Percentiles rank a stretch among this genome's conserved stretches.
These are phyloP conservation scores for Cryptococcus sp. DNA, from an alignment of 1,284 basidiomycete species.

Conservation along the genomic window DNA sequence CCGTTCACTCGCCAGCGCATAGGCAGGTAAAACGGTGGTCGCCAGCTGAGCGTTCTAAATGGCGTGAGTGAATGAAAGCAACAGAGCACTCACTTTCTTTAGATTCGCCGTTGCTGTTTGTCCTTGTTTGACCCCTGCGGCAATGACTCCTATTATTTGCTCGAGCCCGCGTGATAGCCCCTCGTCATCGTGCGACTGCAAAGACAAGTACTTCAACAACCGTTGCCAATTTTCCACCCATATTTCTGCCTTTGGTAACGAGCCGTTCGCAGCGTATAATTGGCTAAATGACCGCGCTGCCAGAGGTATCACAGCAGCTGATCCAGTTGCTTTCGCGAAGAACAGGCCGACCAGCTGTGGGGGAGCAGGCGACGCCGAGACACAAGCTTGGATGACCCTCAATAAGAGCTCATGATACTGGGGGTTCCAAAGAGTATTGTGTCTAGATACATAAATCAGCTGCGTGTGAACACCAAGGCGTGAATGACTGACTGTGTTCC, in stretches of 20 bases:
- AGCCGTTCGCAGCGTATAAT: slow-evolving; percentile 15
- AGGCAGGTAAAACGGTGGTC: slow-evolving; percentile 22
- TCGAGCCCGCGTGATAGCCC: background rate
- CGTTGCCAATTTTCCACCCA: slow-evolving; percentile 35
- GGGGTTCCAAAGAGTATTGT: too few relatives aligned
- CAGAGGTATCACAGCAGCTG: background rate
- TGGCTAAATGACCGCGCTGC: slow-evolving; percentile 12
- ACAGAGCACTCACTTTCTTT: slow-evolving; percentile 31
- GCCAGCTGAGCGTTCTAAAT: slow-evolving; percentile 28
- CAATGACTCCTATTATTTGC: background rate
- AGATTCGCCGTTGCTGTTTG: slow-evolving; percentile 17
- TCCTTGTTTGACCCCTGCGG: slow-evolving; percentile 1
- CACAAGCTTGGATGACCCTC: too few relatives aligned
- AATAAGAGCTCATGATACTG: too few relatives aligned
- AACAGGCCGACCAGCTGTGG: too few relatives aligned
- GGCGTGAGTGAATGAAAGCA: background rate
- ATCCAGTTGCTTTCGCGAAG: too few relatives aligned
- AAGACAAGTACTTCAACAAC: slow-evolving; percentile 15
- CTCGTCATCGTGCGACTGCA: background rate
- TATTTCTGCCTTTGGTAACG: slow-evolving; percentile 27
- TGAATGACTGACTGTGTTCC: slow-evolving; percentile 20
- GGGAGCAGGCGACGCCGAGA: too few relatives aligned
- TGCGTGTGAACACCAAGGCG: background rate
- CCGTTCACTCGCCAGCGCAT: slow-evolving; percentile 16
- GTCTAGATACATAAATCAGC: background rate